Evolutionary conservation across 1,284 basidiomycete species (phyloP).

Genomic region (Ustilago hordei): DNA sequence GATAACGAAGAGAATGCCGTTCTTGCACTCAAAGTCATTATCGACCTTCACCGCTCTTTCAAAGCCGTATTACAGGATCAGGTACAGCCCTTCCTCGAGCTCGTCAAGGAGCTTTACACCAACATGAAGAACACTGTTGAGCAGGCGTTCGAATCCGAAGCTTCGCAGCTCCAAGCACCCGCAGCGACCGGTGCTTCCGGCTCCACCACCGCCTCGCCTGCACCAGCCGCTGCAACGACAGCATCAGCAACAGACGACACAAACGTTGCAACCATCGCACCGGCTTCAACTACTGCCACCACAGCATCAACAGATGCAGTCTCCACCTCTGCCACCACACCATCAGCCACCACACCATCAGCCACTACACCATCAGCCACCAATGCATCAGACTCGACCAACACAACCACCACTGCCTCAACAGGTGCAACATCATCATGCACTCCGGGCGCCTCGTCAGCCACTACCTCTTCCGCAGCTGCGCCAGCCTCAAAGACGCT

Average conservation of each 20-base stretch:
- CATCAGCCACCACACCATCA: not conserved
- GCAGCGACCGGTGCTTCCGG: slow-evolving; percentile 8
- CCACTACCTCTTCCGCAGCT: slow-evolving; percentile 16
- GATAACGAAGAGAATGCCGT: slow-evolving; percentile 98
- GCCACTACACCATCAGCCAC: slow-evolving; percentile 10
- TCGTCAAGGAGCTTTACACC: slow-evolving; percentile 80
- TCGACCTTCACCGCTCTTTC: slow-evolving; percentile 76
- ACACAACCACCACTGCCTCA: slow-evolving; percentile 11
- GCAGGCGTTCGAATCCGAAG: slow-evolving; percentile 75
- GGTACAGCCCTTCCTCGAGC: slow-evolving; percentile 82
- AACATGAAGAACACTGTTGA: slow-evolving; percentile 82
- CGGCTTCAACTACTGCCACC: slow-evolving; percentile 4
- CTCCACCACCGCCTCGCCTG: slow-evolving; percentile 17
- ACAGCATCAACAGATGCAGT: slow-evolving; percentile 18
- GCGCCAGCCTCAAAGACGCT: slow-evolving; percentile 51
- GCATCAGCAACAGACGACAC: slow-evolving; percentile 8
- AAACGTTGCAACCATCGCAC: not conserved
- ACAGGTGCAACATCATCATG: slow-evolving; percentile 11
- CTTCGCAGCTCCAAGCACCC: slow-evolving; percentile 33
- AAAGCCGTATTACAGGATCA: slow-evolving; percentile 77
- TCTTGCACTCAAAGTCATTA: slow-evolving; percentile 89
- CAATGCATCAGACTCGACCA: slow-evolving; percentile 7
- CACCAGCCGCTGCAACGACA: slow-evolving; percentile 13
- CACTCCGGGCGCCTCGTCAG: slow-evolving; percentile 14
- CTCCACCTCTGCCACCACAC: not conserved